Base-by-base conservation (phyloP, 495 filamentous ascomycete species). In the Talaromyces wortmannii region DNA sequence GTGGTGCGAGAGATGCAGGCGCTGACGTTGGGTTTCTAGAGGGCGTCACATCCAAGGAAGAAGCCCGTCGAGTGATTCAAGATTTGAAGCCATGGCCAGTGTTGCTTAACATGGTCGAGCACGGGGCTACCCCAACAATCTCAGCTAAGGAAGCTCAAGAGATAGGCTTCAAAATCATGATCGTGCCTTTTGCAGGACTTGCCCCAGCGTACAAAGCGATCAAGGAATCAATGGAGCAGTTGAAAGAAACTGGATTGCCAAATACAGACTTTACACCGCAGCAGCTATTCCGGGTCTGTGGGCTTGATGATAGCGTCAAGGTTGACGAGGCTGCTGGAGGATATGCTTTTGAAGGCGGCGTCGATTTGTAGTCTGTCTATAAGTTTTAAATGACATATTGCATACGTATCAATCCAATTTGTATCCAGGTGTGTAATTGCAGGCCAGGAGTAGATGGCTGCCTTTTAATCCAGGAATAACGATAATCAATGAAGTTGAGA, bases 1-100 rank as follows among this genome's bases (percentile, higher is more conserved):
- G 75, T 57, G 79, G 75, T 0, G 84, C 84, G 2, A 63, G 74
- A 6, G 72, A 75, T 2, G 65, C 73, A 29, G 82, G 85, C 23
- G 83, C 83, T 0, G 86, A 89, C 55, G 81, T 83, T 0, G 82
- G 72, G 11, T 80, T 89, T 43, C 72, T 90, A 2, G 86, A 89
- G 61, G 85, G 81, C 0, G 68, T 86, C 50, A 77, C 76, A 11
- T 75, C 64, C 2, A 75, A 76, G 49, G 80, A 84, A 18, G 66
- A 84, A 61, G 75, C 75, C 2, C 66, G 74, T 49, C 77, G 74
- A 0, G 74, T 82, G 6, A 64, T 76, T 51, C 79, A 80, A 30
- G 12, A 7, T 15, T 33, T 50, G 29, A 50, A 50, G 33, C 76
- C 76, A 0, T 80, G 74, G 71, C 83, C 84, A 1, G 65, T 86